These are phyloP conservation scores for Sphaerostilbella broomeana DNA, from an alignment of 2,329 filamentous ascomycete genomes.

Conservation along the genomic window DNA sequence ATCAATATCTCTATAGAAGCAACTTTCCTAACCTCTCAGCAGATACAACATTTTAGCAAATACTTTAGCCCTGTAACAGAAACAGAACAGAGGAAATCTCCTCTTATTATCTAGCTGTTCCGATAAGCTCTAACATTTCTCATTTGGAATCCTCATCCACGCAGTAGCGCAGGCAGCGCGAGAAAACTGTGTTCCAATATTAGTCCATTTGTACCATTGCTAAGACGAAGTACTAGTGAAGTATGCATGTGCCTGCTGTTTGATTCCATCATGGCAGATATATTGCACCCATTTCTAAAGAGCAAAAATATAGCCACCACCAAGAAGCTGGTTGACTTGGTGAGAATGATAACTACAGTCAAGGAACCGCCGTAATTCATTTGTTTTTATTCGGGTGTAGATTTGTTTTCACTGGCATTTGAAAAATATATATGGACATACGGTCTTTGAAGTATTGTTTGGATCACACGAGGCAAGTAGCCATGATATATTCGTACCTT, in stretches of 20 bases:
- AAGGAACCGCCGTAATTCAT: conserved; percentile 66
- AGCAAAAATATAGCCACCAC: conserved; percentile 64
- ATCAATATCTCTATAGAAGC: not conserved
- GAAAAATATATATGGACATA: conserved; percentile 74
- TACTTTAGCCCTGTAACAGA: conserved; percentile 60
- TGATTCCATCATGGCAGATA: conserved; percentile 71
- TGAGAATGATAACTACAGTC: conserved; percentile 53
- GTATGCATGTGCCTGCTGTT: conserved; percentile 50
- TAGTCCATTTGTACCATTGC: conserved; percentile 60
- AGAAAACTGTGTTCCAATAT: conserved; percentile 50
- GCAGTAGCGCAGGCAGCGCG: conserved; percentile 47
- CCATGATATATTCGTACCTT: too few relatives aligned
- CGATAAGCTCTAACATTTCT: conserved; percentile 63
- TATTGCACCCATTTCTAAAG: conserved; percentile 65
- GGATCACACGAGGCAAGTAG: conserved; percentile 8
- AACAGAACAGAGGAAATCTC: conserved; percentile 59
- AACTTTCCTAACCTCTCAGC: not conserved
- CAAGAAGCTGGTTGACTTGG: conserved; percentile 48
- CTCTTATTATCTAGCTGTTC: conserved; percentile 63
- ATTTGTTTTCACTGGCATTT: conserved; percentile 67
- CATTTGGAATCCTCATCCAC: conserved; percentile 47
- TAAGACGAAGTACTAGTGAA: conserved; percentile 53
- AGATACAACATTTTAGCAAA: conserved; percentile 48
- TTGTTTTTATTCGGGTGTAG: conserved; percentile 60
- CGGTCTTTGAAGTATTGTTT: conserved; percentile 32